Percentiles rank a stretch among this genome's conserved stretches.
Conservation (phyloP, 2,329 filamentous ascomycete genomes). For the Annulohypoxylon truncatum region DNA sequence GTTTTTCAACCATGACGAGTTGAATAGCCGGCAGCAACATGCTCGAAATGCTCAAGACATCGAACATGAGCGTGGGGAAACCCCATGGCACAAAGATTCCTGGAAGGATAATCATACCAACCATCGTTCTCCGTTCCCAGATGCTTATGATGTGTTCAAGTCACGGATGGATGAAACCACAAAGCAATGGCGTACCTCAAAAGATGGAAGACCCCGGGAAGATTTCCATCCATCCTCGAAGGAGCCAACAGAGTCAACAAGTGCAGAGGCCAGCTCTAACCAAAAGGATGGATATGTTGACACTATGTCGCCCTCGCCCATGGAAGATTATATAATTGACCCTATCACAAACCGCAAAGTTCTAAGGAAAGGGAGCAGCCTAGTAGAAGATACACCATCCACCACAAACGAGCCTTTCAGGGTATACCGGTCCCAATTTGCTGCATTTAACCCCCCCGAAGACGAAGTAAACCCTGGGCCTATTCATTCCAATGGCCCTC, state of each 20-base stretch:
- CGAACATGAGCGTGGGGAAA: constrained; percentile 51
- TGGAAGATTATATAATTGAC: constrained; percentile 61
- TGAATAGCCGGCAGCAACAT: constrained; percentile 56
- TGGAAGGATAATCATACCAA: too few species aligned
- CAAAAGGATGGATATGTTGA: constrained; percentile 5
- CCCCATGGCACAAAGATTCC: neutral
- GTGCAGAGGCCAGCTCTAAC: neutral
- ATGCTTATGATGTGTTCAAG: neutral
- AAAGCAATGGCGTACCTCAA: constrained; percentile 19
- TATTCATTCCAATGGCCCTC: constrained; percentile 51
- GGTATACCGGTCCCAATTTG: constrained; percentile 52
- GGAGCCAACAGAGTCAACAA: neutral
- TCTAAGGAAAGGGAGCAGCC: constrained; percentile 42
- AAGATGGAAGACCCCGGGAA: constrained; percentile 4
- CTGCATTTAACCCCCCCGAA: constrained; percentile 42
- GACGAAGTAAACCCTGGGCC: constrained; percentile 37
- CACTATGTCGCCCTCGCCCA: constrained; percentile 16
- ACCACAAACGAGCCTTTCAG: constrained; percentile 50
- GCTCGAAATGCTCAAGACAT: constrained; percentile 2
- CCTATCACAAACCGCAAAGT: constrained; percentile 70
- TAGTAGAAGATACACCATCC: constrained; percentile 33
- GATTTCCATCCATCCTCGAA: constrained; percentile 12
- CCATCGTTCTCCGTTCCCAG: too few species aligned
- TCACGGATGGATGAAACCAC: constrained; percentile 34
- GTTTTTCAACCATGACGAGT: constrained; percentile 52